A percentile compares a stretch with the other conserved stretches of the same genome.
Evolutionary conservation across 2,329 filamentous ascomycete genomes (phyloP).

Genomic region (Chalara sp.): DNA sequence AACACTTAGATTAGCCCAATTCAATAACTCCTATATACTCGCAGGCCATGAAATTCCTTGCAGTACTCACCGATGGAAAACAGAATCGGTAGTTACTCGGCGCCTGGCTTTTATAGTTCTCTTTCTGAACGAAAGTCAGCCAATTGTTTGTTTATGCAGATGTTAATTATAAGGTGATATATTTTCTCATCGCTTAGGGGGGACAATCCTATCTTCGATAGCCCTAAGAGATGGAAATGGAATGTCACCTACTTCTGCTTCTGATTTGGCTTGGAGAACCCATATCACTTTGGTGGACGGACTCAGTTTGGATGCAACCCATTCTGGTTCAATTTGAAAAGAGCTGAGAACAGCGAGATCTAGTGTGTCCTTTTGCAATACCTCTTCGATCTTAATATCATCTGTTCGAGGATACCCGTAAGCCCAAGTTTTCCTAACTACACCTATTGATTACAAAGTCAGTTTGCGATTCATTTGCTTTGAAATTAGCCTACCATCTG

Average conservation of each 20-base stretch:
- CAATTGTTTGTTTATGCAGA: no score
- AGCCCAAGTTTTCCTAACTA: constrained; percentile 77
- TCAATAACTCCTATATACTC: no score
- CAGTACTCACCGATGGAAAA: constrained; percentile 55
- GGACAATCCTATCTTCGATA: no score
- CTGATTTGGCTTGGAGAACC: constrained; percentile 46
- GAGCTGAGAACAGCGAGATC: constrained; percentile 77
- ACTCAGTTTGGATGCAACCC: constrained; percentile 50
- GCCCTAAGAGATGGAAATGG: background rate
- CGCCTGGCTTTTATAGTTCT: constrained; percentile 41
- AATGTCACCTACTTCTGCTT: constrained; percentile 40
- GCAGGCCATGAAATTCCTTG: no score
- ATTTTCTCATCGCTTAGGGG: no score
- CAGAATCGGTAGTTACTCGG: constrained; percentile 60
- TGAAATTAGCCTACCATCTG: constrained; percentile 6
- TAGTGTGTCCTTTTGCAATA: constrained; percentile 67
- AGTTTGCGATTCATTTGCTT: background rate
- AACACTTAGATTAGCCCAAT: background rate
- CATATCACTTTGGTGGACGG: constrained; percentile 55
- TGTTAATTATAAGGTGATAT: no score
- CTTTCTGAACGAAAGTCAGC: constrained; percentile 34
- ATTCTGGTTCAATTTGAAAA: constrained; percentile 73
- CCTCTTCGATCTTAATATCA: constrained; percentile 74
- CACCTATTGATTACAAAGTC: constrained; percentile 38
- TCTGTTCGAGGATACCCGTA: constrained; percentile 55